Percentiles rank a stretch among this genome's conserved stretches.
phyloP scores from a whole-genome alignment of 2,329 filamentous ascomycete species.

The Cercospora zeae-maydis region DNA sequence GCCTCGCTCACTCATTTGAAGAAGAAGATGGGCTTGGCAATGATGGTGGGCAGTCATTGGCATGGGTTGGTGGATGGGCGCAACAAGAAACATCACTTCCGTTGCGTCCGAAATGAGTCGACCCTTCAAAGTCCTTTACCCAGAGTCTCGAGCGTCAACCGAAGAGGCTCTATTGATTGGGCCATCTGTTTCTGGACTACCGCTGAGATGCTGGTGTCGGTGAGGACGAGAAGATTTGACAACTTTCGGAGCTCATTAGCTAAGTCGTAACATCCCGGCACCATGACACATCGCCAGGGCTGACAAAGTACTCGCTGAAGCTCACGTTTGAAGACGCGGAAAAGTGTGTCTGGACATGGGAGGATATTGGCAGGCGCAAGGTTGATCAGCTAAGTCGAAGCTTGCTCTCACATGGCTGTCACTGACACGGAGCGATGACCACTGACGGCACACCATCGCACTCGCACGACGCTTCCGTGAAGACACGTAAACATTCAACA shows the following conservation, averaged over 20 bases:
- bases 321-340: not conserved
- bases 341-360: not conserved
- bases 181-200: too few species aligned
- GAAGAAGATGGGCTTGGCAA: too few species aligned
- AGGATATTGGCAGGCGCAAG: not conserved
- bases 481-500: not conserved
- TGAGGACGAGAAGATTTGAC: too few species aligned
- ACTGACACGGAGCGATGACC: constrained; percentile 2
- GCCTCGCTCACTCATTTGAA: too few species aligned
- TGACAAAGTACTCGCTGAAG: not conserved
- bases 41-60: too few species aligned
- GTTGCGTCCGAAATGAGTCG: too few species aligned
- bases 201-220: too few species aligned
- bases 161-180: too few species aligned
- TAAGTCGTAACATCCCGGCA: not conserved
- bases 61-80: too few species aligned
- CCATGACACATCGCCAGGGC: not conserved
- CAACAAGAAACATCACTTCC: too few species aligned
- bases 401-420: constrained; percentile 1
- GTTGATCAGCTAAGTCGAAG: constrained; percentile 7
- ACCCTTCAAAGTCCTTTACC: too few species aligned
- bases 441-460: not conserved
- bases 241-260: not conserved
- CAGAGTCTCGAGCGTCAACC: too few species aligned
- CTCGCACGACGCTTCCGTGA: not conserved